Evolutionary conservation across 2,329 filamentous ascomycete species (phyloP), one percentile per base, ranked within the genome.

Genomic region (Trichoderma semiorbis): DNA sequence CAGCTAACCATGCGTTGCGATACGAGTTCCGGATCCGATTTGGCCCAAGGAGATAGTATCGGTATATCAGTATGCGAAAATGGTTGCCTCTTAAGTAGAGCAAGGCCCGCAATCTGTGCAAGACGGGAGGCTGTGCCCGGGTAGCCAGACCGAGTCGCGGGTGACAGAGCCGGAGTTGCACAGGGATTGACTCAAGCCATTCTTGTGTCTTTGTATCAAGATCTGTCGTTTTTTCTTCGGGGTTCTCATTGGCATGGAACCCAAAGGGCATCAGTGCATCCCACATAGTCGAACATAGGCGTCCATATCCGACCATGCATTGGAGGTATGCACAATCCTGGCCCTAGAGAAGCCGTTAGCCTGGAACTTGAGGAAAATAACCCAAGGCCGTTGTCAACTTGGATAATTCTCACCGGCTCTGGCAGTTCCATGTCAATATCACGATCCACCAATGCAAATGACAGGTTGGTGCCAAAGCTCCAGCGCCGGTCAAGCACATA

Each of bases 401-500:
- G 18, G 16, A n/a, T n/a, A 43, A 43, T 43, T 43, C 39, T 43
- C 0, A 43, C 39, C 18, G 39, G 47, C 21, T 53, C 47, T 24
- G 47, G 47, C 12, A 53, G 47, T 53, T 53, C 47, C 47, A 21
- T 1, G 47, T 53, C 47, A 53, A 53, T 53, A 24, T 53, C 47
- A 11, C 47, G 47, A 24, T 53, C 47, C n/a, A 53, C 47, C 47
- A 53, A 53, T 53, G 47, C 47, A 24, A 53, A 53, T 53, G 47
- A 53, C 18, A 53, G 12, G 28, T 85, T 84, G 0, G 84, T 86
- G 2, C 85, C 85, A 39, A 87, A 85, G 11, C 84, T 86, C 83
- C 84, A 87, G 26, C 85, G 82, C 1, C 85, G 83, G 64, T 87
- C 85, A 0, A 87, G 80, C 0, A 85, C 83, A 69, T 87, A 87